Evolutionary conservation across 495 filamentous ascomycete species (phyloP).

Genomic region (Neurospora sp.): DNA sequence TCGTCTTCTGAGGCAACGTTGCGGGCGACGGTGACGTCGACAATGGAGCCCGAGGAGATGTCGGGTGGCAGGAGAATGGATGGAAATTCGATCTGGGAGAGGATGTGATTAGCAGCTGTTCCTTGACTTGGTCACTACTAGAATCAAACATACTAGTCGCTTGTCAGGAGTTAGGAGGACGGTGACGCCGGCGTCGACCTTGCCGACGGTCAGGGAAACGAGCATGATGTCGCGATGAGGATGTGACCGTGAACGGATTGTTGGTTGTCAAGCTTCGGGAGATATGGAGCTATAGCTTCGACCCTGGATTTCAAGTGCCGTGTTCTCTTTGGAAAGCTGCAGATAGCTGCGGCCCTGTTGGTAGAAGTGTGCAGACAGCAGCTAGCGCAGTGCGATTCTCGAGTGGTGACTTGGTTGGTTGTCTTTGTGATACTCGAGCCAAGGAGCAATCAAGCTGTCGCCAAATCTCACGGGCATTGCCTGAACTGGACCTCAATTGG

Average conservation of each 20-base stretch:
- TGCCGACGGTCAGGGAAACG: conserved; percentile 95
- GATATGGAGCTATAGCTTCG: neutral
- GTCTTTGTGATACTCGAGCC: neutral
- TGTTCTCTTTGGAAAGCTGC: neutral
- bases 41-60: conserved; percentile 90
- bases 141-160: conserved; percentile 59
- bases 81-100: conserved; percentile 85
- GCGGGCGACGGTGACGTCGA: conserved; percentile 92
- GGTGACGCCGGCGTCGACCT: conserved; percentile 96
- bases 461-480: neutral
- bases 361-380: neutral
- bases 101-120: neutral
- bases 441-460: neutral
- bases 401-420: neutral
- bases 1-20: conserved; percentile 69
- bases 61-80: conserved; percentile 93
- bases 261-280: neutral
- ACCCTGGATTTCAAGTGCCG: neutral
- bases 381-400: neutral
- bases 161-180: conserved; percentile 96
- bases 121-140: neutral
- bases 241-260: neutral
- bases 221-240: conserved; percentile 49
- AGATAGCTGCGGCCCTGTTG: neutral
- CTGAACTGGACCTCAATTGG: neutral